Conservation (phyloP, 208 protist species). For the Wallacemonas sp. region DNA sequence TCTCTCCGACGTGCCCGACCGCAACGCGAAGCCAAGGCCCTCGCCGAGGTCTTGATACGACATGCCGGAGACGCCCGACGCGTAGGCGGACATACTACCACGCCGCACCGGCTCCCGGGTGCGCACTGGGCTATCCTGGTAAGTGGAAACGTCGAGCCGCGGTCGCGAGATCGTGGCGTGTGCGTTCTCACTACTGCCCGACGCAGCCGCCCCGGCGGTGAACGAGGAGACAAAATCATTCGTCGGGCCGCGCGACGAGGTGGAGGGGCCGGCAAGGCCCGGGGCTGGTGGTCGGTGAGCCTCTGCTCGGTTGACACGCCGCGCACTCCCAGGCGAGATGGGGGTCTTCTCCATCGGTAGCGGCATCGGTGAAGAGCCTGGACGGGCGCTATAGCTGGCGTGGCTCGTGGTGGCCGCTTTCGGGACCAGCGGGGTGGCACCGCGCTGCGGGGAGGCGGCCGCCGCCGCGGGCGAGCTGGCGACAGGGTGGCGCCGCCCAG, state of each 20-base stretch:
- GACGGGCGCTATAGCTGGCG: not conserved
- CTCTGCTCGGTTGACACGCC: not conserved
- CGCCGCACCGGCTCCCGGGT: not conserved
- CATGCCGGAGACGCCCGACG: not conserved
- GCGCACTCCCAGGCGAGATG: not conserved
- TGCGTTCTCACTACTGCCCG: not conserved
- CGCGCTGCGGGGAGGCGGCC: not conserved
- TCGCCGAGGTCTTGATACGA: constrained; percentile 6
- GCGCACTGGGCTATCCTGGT: not conserved
- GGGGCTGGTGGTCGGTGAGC: not conserved
- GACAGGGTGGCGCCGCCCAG: not conserved
- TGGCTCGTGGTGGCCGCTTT: not conserved
- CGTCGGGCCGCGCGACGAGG: not conserved
- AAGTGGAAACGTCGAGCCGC: not conserved
- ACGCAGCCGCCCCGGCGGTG: not conserved
- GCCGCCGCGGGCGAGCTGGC: not conserved
- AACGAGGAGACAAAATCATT: not conserved
- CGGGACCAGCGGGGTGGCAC: not conserved
- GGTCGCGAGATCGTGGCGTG: not conserved
- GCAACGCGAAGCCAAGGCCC: not conserved
- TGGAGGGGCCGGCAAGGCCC: not conserved
- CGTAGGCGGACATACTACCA: not conserved
- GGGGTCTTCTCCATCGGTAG: not conserved
- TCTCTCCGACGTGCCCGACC: not conserved
- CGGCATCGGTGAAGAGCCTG: not conserved